Evolutionary conservation across 2,329 filamentous ascomycete species (phyloP).

Genomic region (Penicillium sp.): DNA sequence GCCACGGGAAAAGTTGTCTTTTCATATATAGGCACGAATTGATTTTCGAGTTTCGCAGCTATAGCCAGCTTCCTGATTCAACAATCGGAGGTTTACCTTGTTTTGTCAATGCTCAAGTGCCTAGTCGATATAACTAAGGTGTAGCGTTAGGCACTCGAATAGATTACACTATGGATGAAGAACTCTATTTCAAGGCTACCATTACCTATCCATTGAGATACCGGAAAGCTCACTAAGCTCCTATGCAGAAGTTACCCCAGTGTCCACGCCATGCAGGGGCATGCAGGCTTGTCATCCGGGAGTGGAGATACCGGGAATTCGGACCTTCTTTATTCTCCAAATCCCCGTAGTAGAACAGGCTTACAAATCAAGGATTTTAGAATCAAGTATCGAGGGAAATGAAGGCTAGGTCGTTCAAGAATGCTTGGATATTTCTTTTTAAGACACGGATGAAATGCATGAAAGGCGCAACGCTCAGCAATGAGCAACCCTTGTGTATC

Average conservation of each 20-base stretch:
- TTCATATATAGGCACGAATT: not conserved
- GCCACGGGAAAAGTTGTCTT: not conserved
- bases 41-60: not conserved
- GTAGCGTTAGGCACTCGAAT: not conserved
- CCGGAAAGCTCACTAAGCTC: not conserved
- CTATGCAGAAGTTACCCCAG: not conserved
- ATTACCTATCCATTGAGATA: not conserved
- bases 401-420: too few species aligned
- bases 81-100: too few species aligned
- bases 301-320: not conserved
- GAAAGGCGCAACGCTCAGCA: too few species aligned
- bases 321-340: not conserved
- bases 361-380: too few species aligned
- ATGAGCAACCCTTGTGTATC: too few species aligned
- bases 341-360: not conserved
- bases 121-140: not conserved
- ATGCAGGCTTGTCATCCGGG: not conserved
- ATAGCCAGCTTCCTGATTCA: not conserved
- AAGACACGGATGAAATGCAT: too few species aligned
- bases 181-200: not conserved
- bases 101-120: too few species aligned
- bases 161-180: not conserved
- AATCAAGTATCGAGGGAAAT: too few species aligned
- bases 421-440: too few species aligned
- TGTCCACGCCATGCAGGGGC: not conserved